phyloP scores from a whole-genome alignment of 2,329 filamentous ascomycete species.

The Talaromyces albobiverticillius region DNA sequence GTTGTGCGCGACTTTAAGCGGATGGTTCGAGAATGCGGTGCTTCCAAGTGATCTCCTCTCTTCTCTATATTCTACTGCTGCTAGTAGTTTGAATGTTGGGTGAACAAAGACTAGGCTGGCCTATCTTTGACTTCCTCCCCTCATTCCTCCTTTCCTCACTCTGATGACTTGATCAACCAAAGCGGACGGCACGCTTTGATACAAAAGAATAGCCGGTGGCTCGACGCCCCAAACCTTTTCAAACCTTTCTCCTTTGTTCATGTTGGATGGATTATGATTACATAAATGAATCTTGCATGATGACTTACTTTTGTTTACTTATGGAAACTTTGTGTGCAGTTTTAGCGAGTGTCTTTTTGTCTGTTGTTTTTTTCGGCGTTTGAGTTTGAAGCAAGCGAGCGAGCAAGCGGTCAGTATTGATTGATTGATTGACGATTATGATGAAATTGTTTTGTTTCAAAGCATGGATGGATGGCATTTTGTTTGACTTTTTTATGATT shows the following conservation, averaged over 20 bases:
- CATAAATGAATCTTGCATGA: conserved; percentile 13
- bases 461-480: background rate
- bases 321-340: conserved; percentile 10
- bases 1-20: conserved; percentile 90
- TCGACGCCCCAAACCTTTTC: conserved; percentile 14
- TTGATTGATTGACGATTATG: background rate
- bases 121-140: conserved; percentile 11
- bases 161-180: background rate
- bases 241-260: conserved; percentile 17
- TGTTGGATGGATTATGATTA: conserved; percentile 12
- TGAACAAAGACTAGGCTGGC: conserved; percentile 13
- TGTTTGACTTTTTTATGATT: background rate
- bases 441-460: background rate
- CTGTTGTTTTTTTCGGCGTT: conserved; percentile 1
- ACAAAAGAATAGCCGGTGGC: conserved; percentile 15
- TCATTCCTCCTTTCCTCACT: background rate
- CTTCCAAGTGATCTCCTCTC: conserved; percentile 13
- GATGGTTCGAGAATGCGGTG: conserved; percentile 74
- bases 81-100: background rate
- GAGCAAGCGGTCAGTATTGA: background rate
- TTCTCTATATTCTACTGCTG: conserved; percentile 1
- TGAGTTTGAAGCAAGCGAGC: background rate
- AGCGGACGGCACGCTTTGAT: conserved; percentile 13
- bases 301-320: conserved; percentile 10
- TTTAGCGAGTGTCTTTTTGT: conserved; percentile 13